A percentile compares a stretch with the other conserved stretches of the same genome.
Conservation (phyloP, 805 yeast genomes). For the Yarrowia hollandica region DNA sequence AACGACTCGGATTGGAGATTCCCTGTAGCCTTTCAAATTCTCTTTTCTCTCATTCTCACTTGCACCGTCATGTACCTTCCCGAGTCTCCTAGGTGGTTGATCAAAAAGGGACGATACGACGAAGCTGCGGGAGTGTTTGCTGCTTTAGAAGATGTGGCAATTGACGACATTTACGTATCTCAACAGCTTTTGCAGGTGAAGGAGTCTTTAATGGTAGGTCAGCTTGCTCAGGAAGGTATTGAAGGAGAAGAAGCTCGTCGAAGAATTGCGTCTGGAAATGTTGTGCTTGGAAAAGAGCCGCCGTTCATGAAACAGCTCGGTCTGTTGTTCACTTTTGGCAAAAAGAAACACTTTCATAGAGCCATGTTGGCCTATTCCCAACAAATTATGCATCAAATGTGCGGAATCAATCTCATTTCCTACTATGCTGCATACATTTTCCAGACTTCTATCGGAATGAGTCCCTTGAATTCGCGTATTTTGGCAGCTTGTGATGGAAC, state of each 20-base stretch:
- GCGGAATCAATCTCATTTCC: conserved; percentile 87
- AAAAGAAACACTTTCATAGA: conserved; percentile 1
- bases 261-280: not conserved
- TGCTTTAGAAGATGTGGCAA: conserved; percentile 1
- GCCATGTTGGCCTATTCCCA: conserved; percentile 40
- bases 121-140: conserved; percentile 12
- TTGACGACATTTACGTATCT: not conserved
- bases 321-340: conserved; percentile 2
- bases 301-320: not conserved
- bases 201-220: conserved; percentile 2
- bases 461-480: conserved; percentile 31
- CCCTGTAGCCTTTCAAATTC: not conserved
- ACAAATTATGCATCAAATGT: conserved; percentile 71
- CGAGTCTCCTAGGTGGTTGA: conserved; percentile 7
- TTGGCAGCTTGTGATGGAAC: conserved; percentile 39
- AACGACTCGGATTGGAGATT: conserved; percentile 35
- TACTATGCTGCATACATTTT: conserved; percentile 87
- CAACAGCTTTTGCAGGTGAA: conserved; percentile 4
- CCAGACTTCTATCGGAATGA: conserved; percentile 57
- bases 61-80: not conserved
- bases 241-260: not conserved
- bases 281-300: conserved; percentile 4
- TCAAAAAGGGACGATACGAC: not conserved
- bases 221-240: not conserved
- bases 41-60: not conserved